These are phyloP conservation scores for Podospora tetraspora DNA, from an alignment of 495 filamentous ascomycete species.

Conservation along the genomic window DNA sequence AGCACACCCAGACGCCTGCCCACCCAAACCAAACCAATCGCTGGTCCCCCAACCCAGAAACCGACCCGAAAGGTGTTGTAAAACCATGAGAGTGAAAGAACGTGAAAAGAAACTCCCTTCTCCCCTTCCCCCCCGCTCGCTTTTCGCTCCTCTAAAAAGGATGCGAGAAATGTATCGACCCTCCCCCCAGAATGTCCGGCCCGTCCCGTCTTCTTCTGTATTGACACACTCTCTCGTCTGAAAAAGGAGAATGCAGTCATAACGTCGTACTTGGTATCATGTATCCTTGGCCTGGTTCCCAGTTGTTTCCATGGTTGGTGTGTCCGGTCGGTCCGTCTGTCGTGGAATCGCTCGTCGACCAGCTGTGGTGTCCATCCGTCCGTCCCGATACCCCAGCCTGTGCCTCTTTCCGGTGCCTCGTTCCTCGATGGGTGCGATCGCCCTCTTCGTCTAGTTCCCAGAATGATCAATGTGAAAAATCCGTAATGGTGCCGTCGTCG, in stretches of 20 bases:
- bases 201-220: background rate
- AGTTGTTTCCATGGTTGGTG: background rate
- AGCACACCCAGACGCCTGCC: background rate
- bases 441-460: background rate
- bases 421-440: background rate
- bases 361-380: background rate
- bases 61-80: background rate
- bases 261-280: constrained; percentile 12
- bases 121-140: background rate
- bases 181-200: too few species aligned
- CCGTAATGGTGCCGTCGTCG: background rate
- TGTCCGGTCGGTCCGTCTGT: background rate
- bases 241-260: constrained; percentile 11
- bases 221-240: background rate
- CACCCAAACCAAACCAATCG: background rate
- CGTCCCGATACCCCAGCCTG: background rate
- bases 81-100: background rate
- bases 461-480: background rate
- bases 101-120: background rate
- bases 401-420: background rate
- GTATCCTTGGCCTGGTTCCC: constrained; percentile 1
- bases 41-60: background rate
- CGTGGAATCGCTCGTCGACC: background rate
- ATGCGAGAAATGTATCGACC: background rate
- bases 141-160: background rate